Percentiles rank a stretch among this genome's conserved stretches.
Conservation (phyloP, 352 stramenopile species). For the Phytopythium ostracodes region DNA sequence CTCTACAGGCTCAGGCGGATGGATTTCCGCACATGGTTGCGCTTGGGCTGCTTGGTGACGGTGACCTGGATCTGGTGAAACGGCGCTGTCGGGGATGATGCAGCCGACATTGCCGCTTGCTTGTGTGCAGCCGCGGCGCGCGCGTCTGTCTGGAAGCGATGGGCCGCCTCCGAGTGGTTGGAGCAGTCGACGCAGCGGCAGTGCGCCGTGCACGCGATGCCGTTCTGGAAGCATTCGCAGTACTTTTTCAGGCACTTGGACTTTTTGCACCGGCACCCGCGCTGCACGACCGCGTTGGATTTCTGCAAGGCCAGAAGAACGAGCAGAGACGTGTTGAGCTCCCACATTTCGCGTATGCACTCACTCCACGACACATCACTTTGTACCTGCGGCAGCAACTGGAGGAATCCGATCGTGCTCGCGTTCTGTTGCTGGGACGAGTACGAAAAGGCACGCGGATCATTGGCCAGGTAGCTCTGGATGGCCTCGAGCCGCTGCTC, state of each 20-base stretch:
- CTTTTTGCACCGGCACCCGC: slow-evolving; percentile 96
- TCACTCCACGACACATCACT: neutral
- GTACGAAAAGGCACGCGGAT: slow-evolving; percentile 73
- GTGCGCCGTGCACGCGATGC: slow-evolving; percentile 83
- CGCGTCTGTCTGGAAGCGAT: slow-evolving; percentile 23
- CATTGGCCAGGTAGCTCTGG: slow-evolving; percentile 69
- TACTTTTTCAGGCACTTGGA: slow-evolving; percentile 98
- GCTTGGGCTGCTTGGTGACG: slow-evolving; percentile 68
- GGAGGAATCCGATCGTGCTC: slow-evolving; percentile 46
- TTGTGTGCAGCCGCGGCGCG: slow-evolving; percentile 7
- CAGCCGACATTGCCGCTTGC: slow-evolving; percentile 1
- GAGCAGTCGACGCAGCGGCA: slow-evolving; percentile 96
- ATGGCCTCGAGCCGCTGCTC: slow-evolving; percentile 73
- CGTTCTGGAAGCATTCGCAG: slow-evolving; percentile 97
- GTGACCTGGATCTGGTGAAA: slow-evolving; percentile 64
- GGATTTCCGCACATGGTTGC: slow-evolving; percentile 56
- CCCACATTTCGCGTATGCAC: neutral
- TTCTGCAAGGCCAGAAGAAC: slow-evolving; percentile 23
- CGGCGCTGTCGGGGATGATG: neutral
- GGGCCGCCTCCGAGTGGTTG: slow-evolving; percentile 63
- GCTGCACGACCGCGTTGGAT: slow-evolving; percentile 66
- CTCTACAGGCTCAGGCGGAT: slow-evolving; percentile 44
- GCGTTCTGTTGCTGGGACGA: slow-evolving; percentile 28
- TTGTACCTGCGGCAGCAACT: slow-evolving; percentile 58
- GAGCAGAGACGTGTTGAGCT: neutral